Base-by-base conservation (phyloP, 371 early-diverging fungal species). In the Apophysomyces trapeziformis region DNA sequence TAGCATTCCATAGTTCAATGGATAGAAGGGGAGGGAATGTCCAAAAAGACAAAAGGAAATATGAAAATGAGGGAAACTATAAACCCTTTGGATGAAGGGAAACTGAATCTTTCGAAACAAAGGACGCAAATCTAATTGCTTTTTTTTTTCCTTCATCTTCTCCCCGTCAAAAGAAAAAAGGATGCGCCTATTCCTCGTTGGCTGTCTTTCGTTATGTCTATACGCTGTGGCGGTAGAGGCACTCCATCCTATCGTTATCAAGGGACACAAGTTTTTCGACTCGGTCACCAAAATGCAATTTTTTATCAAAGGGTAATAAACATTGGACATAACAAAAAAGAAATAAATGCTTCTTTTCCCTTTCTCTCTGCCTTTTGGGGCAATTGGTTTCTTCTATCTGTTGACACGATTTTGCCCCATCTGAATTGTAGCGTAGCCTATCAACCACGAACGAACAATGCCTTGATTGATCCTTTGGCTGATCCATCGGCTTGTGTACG, bases 181-280 rank as follows among this genome's bases (percentile, higher is more conserved):
- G 32, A 26, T 26, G 32, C 32, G 32, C 32, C 32, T 26, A 26
- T 26, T 26, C 32, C 32, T 26, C 32, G 32, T 26, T 26, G 3
- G 32, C 32, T 26, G 32, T 26, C 32, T 26, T 26, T 26, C 32
- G 32, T 3, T 26, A 26, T 26, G 32, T 14, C 38, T 72, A 13
- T 57, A 26, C 21, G 14, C 36, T 36, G 41, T 64, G 21, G 65
- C 69, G 8, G 67, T 44, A 5, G 57, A 50, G 54, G 81, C 81
- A 57, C 65, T 90, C 36, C 86, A 89, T 61, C 84, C 87, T 5
- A 84, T 93, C 59, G 79, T 69, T 6, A 88, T 88, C 71, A 90
- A 90, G 63, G 93, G 91, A 38, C 72, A 83, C 66, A 90, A 91
- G 70, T 86, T 91, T 60, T 91, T 93, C 67, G 87, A 92, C 68